These are phyloP conservation scores for Cladosporium colombiae DNA, from an alignment of 2,329 filamentous ascomycete species.

Conservation along the genomic window DNA sequence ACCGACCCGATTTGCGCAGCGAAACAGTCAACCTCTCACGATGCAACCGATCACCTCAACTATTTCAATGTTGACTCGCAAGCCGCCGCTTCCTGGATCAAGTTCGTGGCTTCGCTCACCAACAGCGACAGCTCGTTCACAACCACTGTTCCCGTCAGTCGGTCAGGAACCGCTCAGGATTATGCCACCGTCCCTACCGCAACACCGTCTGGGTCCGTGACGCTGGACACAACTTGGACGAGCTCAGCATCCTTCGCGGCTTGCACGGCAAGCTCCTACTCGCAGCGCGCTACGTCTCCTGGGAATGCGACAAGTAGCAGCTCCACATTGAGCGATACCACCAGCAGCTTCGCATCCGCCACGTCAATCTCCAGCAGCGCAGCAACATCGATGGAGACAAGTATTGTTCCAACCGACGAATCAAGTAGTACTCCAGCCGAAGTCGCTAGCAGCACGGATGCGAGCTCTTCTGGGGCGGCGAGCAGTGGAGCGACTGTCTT, in stretches of 20 bases:
- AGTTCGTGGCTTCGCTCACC: conserved; percentile 23
- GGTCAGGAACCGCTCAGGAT: conserved; percentile 22
- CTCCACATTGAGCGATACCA: neutral
- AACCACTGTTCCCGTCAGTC: conserved; percentile 19
- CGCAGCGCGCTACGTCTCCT: neutral
- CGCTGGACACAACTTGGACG: conserved; percentile 22
- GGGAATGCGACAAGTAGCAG: neutral
- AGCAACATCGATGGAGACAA: neutral
- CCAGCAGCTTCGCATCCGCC: neutral
- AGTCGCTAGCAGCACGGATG: neutral
- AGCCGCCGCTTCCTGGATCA: conserved; percentile 34
- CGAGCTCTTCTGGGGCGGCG: neutral
- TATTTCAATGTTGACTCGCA: conserved; percentile 40
- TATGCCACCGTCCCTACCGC: conserved; percentile 23
- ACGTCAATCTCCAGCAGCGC: neutral
- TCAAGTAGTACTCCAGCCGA: neutral
- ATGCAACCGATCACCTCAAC: conserved; percentile 37
- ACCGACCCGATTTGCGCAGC: conserved; percentile 45
- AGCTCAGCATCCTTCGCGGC: conserved; percentile 10
- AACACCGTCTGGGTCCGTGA: conserved; percentile 23
- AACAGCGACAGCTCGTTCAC: conserved; percentile 17
- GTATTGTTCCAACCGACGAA: neutral
- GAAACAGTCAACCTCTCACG: conserved; percentile 30
- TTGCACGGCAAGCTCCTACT: conserved; percentile 20
- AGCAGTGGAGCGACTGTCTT: neutral